phyloP scores from a whole-genome alignment of 129 eudicot genomes.

The Glebionis coronaria region DNA sequence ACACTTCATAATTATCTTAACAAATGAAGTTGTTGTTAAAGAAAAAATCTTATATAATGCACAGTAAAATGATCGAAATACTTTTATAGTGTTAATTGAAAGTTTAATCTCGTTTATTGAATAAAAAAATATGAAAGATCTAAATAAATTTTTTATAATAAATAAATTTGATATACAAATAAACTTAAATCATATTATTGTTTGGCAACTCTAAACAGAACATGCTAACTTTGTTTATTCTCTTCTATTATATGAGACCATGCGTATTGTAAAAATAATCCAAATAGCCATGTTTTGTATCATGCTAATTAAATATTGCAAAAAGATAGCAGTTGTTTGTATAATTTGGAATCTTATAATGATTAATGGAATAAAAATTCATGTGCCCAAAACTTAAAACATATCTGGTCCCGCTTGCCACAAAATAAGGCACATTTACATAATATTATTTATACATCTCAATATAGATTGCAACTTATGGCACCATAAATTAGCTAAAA shows the following conservation, averaged over 20 bases:
- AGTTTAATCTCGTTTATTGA: no score
- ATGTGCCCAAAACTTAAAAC: slow-evolving; percentile 26
- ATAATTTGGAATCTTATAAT: slow-evolving; percentile 24
- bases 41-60: no score
- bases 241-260: neutral
- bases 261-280: neutral
- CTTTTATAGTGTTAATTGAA: no score
- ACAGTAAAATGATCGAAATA: no score
- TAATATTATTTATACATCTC: neutral
- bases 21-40: no score
- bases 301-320: neutral
- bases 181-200: no score
- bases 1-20: no score
- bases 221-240: neutral
- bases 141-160: no score
- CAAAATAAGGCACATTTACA: slow-evolving; percentile 26
- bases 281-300: slow-evolving; percentile 14
- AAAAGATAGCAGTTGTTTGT: slow-evolving; percentile 2
- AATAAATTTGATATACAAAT: no score
- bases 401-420: slow-evolving; percentile 19
- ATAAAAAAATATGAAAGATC: no score
- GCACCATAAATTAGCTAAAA: slow-evolving; percentile 5
- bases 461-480: neutral
- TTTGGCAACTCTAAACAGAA: neutral
- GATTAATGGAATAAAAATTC: slow-evolving; percentile 8